Evolutionary conservation across 768 basidiomycete genomes (phyloP).

Genomic region (Tephrocybe sp.): DNA sequence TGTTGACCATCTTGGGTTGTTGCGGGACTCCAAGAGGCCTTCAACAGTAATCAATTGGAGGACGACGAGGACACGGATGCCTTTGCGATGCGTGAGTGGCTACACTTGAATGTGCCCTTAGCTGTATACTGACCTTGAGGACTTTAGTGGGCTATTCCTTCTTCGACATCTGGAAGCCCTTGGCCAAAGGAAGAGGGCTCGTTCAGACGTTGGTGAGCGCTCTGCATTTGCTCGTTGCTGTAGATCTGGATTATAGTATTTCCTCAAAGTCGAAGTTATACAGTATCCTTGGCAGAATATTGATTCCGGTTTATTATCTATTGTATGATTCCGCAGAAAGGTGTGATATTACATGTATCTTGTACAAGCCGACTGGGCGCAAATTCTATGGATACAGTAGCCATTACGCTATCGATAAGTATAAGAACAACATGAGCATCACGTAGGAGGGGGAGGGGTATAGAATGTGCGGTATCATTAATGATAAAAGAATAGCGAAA

Average conservation of each 20-base stretch:
- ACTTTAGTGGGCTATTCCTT: slow-evolving; percentile 83
- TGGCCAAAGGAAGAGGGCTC: slow-evolving; percentile 59
- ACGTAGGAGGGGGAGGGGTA: too few species aligned
- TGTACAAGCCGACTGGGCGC: too few species aligned
- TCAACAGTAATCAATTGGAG: slow-evolving; percentile 44
- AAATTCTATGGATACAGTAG: too few species aligned
- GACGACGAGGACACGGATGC: slow-evolving; percentile 43
- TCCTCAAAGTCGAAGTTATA: slow-evolving; percentile 37
- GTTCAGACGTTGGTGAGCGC: slow-evolving; percentile 62
- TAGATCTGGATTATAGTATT: neutral
- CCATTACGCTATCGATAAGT: too few species aligned
- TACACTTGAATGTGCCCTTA: neutral
- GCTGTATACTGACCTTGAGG: slow-evolving; percentile 7
- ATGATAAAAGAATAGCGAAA: too few species aligned
- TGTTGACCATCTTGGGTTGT: slow-evolving; percentile 71
- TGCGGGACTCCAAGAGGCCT: slow-evolving; percentile 75
- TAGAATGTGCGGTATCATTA: too few species aligned
- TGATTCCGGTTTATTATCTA: slow-evolving; percentile 11
- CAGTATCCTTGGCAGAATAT: slow-evolving; percentile 43
- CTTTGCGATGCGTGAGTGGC: slow-evolving; percentile 60
- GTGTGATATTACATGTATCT: too few species aligned
- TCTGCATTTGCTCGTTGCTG: neutral
- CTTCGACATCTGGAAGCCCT: slow-evolving; percentile 77
- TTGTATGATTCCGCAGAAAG: neutral
- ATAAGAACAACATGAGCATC: too few species aligned